A percentile compares a stretch with the other conserved stretches of the same genome.
These are phyloP conservation scores for Trypanosomatidae sp. DNA, from an alignment of 208 protist species.

Conservation along the genomic window DNA sequence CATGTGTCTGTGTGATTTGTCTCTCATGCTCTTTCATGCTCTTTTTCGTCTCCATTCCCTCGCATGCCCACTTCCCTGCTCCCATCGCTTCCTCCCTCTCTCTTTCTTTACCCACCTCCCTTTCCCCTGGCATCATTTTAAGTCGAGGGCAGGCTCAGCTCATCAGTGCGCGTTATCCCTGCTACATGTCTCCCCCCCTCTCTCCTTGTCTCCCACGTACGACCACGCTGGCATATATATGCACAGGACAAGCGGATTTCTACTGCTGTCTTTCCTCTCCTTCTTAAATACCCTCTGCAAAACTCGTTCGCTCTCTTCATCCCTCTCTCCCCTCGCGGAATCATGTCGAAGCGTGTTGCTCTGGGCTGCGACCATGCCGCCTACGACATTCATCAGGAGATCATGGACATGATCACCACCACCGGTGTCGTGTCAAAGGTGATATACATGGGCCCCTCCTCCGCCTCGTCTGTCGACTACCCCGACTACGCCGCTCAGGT, in stretches of 20 bases:
- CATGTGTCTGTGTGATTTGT: slow-evolving; percentile 2
- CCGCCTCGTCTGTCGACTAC: slow-evolving; percentile 87
- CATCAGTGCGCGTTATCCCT: not conserved
- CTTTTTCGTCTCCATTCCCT: too few species aligned
- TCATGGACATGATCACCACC: slow-evolving; percentile 64
- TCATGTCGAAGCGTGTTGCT: slow-evolving; percentile 71
- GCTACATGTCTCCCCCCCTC: not conserved
- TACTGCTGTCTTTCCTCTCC: not conserved
- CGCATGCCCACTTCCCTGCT: not conserved
- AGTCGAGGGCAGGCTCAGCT: not conserved
- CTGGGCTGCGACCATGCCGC: slow-evolving; percentile 92
- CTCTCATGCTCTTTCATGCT: not conserved
- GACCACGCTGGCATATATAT: not conserved
- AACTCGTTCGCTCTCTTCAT: not conserved
- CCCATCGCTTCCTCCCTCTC: not conserved
- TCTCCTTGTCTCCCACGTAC: not conserved
- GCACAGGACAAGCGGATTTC: not conserved
- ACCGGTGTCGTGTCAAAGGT: slow-evolving; percentile 52
- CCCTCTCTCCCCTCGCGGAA: not conserved
- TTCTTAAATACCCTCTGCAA: not conserved
- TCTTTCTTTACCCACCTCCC: not conserved
- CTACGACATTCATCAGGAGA: slow-evolving; percentile 44
- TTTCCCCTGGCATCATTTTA: not conserved
- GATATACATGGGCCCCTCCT: slow-evolving; percentile 70
- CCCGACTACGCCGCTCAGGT: slow-evolving; percentile 88